A percentile compares a stretch with the other conserved stretches of the same genome.
Conservation (phyloP, 768 basidiomycete species). For the Sporobolomyces pararoseus region DNA sequence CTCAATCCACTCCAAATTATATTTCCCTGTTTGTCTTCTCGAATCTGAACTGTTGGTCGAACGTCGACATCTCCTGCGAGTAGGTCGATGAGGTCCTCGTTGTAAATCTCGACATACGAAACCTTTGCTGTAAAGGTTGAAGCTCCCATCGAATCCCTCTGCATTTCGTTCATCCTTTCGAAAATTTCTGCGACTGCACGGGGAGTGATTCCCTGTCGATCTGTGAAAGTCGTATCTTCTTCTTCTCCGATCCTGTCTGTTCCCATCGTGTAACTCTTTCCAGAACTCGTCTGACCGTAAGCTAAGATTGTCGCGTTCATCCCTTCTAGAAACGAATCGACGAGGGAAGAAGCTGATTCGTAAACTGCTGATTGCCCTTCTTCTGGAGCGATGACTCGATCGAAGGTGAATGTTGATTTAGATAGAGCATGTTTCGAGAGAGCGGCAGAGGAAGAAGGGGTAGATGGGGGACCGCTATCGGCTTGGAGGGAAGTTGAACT, state of each 20-base stretch:
- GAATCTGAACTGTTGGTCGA: slow-evolving; percentile 83
- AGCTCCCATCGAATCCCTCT: slow-evolving; percentile 59
- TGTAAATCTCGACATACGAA: slow-evolving; percentile 96
- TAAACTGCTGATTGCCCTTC: slow-evolving; percentile 83
- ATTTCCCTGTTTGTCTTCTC: slow-evolving; percentile 93
- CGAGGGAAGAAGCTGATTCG: slow-evolving; percentile 73
- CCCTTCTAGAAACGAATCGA: slow-evolving; percentile 82
- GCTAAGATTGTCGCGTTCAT: slow-evolving; percentile 98
- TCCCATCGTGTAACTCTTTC: slow-evolving; percentile 98
- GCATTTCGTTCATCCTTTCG: slow-evolving; percentile 63
- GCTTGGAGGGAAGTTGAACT: slow-evolving; percentile 74
- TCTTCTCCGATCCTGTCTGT: slow-evolving; percentile 63
- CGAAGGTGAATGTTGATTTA: slow-evolving; percentile 75
- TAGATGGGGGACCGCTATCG: slow-evolving; percentile 59
- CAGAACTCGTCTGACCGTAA: slow-evolving; percentile 94
- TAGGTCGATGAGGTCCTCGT: slow-evolving; percentile 96
- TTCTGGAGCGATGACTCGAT: slow-evolving; percentile 84
- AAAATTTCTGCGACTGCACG: slow-evolving; percentile 88
- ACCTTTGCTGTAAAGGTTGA: slow-evolving; percentile 65
- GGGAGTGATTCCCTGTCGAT: slow-evolving; percentile 84
- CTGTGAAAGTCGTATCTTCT: slow-evolving; percentile 34
- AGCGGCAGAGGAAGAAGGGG: slow-evolving; percentile 47
- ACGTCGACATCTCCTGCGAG: slow-evolving; percentile 63
- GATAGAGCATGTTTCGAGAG: slow-evolving; percentile 56
- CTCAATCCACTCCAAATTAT: slow-evolving; percentile 96